These are phyloP conservation scores for Lecanoromycetidae sp. DNA, from an alignment of 2,329 filamentous ascomycete genomes.

Conservation along the genomic window DNA sequence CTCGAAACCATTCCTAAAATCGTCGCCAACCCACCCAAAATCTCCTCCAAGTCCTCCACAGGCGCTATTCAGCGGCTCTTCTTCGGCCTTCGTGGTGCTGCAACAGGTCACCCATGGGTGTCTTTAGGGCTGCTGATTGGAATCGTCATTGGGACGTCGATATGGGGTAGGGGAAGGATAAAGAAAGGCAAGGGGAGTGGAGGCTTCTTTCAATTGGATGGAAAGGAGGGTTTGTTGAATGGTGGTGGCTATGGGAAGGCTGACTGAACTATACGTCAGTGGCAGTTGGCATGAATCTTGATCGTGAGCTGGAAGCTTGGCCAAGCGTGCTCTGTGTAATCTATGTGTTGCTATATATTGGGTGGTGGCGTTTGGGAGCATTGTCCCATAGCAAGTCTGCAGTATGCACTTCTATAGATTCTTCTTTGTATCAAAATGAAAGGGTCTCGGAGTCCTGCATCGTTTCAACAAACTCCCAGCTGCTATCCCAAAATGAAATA, in stretches of 20 bases:
- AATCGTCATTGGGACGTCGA: constrained; percentile 25
- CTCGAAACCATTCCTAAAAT: constrained; percentile 60
- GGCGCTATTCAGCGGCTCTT: constrained; percentile 35
- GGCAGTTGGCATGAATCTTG: not conserved
- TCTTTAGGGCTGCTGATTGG: constrained; percentile 30
- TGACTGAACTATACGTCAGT: constrained; percentile 25
- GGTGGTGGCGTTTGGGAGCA: not conserved
- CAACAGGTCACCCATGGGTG: constrained; percentile 33
- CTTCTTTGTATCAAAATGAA: too few species aligned
- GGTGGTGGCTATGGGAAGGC: constrained; percentile 34
- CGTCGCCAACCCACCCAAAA: constrained; percentile 35
- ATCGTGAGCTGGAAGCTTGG: not conserved
- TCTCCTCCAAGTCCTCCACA: constrained; percentile 38
- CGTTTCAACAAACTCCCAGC: too few species aligned
- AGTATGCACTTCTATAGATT: too few species aligned
- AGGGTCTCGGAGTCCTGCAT: too few species aligned
- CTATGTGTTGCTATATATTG: not conserved
- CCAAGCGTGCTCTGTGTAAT: not conserved
- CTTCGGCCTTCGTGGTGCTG: constrained; percentile 34
- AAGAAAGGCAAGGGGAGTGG: constrained; percentile 20
- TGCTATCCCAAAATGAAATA: too few species aligned
- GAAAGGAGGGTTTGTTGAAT: constrained; percentile 36
- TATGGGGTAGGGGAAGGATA: constrained; percentile 24
- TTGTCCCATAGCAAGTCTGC: too few species aligned
- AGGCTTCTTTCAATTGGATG: constrained; percentile 38